Evolutionary conservation across 2,329 filamentous ascomycete species (phyloP).

Genomic region (Colletotrichum scovillei): DNA sequence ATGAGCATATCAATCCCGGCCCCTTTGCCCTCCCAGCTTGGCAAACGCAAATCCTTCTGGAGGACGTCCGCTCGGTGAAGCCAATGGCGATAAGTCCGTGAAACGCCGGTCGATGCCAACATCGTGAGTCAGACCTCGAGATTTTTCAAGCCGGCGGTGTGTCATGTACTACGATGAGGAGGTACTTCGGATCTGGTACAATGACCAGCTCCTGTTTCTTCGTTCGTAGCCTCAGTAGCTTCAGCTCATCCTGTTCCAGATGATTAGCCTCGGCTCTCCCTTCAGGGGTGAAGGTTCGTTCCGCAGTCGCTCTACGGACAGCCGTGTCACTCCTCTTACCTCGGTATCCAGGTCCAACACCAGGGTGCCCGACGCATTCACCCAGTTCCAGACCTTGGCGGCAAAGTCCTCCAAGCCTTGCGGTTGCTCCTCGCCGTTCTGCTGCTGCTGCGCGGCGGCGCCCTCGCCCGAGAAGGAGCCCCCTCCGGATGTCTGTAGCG

Average conservation of each 20-base stretch:
- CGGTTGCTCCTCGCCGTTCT: constrained; percentile 52
- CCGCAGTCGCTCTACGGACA: not conserved
- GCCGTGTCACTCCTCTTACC: constrained; percentile 51
- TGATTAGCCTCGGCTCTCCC: not conserved
- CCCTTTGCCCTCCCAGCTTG: not conserved
- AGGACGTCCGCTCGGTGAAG: not conserved
- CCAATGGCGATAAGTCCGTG: not conserved
- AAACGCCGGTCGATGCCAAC: not conserved
- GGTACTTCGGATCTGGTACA: constrained; percentile 82
- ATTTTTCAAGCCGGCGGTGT: constrained; percentile 72
- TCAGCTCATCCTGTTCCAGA: constrained; percentile 74
- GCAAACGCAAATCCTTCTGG: not conserved
- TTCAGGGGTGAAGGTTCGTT: not conserved
- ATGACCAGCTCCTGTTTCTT: constrained; percentile 88
- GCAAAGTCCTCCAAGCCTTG: constrained; percentile 79
- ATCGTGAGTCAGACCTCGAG: not conserved
- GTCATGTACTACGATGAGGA: constrained; percentile 84
- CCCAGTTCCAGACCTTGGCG: constrained; percentile 79
- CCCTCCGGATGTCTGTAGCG: constrained; percentile 7
- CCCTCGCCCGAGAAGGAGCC: constrained; percentile 59
- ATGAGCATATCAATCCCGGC: not conserved
- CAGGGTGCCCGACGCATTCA: constrained; percentile 75
- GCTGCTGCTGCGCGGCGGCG: constrained; percentile 44
- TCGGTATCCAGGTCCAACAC: constrained; percentile 80
- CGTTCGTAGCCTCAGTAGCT: constrained; percentile 80